Evolutionary conservation across 371 early-diverging fungal genomes (phyloP).

Genomic region (Nematocida major): DNA sequence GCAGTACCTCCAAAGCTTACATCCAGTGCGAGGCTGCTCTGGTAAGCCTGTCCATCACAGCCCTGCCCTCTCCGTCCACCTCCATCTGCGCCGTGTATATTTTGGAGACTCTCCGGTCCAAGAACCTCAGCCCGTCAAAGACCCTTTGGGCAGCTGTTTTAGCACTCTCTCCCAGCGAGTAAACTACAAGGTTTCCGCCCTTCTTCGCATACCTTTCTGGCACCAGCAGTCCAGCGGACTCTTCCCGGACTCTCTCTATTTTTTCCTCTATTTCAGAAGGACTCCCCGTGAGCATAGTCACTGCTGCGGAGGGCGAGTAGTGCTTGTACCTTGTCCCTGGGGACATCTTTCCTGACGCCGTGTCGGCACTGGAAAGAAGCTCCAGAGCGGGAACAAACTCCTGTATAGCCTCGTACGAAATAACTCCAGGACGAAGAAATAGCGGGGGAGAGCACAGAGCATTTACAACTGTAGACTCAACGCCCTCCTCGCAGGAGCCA

Average conservation of each 20-base stretch:
- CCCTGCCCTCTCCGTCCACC: constrained; percentile 76
- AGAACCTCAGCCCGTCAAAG: constrained; percentile 72
- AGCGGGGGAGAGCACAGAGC: constrained; percentile 66
- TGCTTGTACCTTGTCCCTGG: constrained; percentile 98
- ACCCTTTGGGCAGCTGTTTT: constrained; percentile 71
- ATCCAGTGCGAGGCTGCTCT: constrained; percentile 71
- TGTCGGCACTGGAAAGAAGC: background rate
- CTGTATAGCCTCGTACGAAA: constrained; percentile 73
- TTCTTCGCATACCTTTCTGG: background rate
- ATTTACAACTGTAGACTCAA: constrained; percentile 85
- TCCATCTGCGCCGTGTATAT: constrained; percentile 74
- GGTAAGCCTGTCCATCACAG: constrained; percentile 89
- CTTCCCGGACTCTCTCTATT: background rate
- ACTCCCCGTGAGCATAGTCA: constrained; percentile 51
- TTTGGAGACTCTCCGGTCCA: constrained; percentile 72
- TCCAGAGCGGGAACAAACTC: background rate
- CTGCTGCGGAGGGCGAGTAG: constrained; percentile 73
- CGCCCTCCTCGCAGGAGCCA: constrained; percentile 78
- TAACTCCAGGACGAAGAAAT: constrained; percentile 90
- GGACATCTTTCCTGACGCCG: constrained; percentile 69
- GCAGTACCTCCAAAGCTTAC: too few relatives aligned
- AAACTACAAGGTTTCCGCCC: background rate
- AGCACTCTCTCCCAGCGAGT: constrained; percentile 54
- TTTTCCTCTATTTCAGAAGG: constrained; percentile 2
- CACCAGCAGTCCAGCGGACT: constrained; percentile 9